phyloP scores from a whole-genome alignment of 345 rosid species.

The Eucalyptus brandiana region DNA sequence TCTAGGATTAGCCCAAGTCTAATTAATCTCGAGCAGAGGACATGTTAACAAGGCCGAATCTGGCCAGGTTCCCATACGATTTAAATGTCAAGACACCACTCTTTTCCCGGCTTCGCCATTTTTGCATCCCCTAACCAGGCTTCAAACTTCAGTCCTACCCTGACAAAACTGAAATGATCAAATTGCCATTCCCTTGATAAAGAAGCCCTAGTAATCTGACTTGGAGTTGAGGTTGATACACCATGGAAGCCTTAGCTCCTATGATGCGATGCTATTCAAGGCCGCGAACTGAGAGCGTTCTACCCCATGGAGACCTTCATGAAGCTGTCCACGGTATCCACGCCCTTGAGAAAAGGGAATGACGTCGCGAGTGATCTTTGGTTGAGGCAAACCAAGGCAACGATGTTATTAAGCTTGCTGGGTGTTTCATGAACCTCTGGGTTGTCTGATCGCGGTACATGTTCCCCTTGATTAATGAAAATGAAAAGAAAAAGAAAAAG shows the following conservation, averaged over 20 bases:
- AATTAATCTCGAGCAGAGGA: background rate
- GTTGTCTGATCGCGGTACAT: background rate
- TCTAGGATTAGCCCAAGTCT: background rate
- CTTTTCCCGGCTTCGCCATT: background rate
- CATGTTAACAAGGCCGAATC: too few relatives aligned
- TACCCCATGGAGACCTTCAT: background rate
- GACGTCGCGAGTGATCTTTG: background rate
- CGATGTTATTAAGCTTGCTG: background rate
- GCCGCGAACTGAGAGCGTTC: background rate
- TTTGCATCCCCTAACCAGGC: background rate
- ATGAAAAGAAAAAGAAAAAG: too few relatives aligned
- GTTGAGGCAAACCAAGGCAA: background rate
- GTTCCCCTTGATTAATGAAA: background rate
- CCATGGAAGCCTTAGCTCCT: background rate
- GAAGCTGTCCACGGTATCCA: background rate
- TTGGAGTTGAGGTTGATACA: background rate
- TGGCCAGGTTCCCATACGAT: too few relatives aligned
- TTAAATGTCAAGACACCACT: too few relatives aligned
- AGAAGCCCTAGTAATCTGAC: background rate
- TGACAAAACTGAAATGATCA: background rate
- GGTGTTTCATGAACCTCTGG: background rate
- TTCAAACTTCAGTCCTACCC: background rate
- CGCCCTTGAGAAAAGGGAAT: background rate
- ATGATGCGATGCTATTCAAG: background rate
- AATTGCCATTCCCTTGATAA: background rate